A percentile compares a stretch with the other conserved stretches of the same genome.
phyloP scores from a whole-genome alignment of 1,139 yeast genomes.

The Geotrichum cucujoidarum region DNA sequence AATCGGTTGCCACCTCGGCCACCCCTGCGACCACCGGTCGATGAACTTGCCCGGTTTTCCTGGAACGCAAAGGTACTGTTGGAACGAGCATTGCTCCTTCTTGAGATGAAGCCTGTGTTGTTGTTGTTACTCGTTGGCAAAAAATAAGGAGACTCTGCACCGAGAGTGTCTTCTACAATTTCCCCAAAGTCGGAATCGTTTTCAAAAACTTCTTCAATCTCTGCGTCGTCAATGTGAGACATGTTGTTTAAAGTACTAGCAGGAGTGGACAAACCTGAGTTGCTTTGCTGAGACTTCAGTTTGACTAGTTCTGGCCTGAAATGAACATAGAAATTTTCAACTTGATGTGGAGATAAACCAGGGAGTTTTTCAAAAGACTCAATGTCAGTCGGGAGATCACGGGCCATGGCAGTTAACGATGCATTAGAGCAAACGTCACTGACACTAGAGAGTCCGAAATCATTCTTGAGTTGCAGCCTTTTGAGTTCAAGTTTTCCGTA shows the following conservation, averaged over 20 bases:
- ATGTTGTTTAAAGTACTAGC: not conserved
- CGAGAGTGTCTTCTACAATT: not conserved
- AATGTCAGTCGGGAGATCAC: slow-evolving; percentile 15
- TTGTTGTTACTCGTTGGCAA: not conserved
- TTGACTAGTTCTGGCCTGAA: slow-evolving; percentile 21
- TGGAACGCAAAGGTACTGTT: slow-evolving; percentile 1
- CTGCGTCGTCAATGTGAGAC: not conserved
- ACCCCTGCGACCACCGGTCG: not conserved
- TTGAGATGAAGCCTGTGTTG: not conserved
- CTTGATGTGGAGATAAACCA: slow-evolving; percentile 20
- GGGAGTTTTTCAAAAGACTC: slow-evolving; percentile 18
- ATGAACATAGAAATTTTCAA: slow-evolving; percentile 15
- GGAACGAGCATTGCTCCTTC: not conserved
- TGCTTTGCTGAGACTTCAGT: slow-evolving; percentile 11
- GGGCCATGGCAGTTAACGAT: slow-evolving; percentile 22
- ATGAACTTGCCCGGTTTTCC: not conserved
- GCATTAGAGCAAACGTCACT: slow-evolving; percentile 23
- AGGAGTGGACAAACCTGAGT: not conserved
- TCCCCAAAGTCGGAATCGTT: not conserved
- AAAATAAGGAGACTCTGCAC: slow-evolving; percentile 2
- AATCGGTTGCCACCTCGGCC: not conserved
- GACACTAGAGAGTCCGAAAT: slow-evolving; percentile 9
- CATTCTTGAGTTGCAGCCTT: slow-evolving; percentile 16
- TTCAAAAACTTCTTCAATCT: not conserved
- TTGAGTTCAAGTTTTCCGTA: slow-evolving; percentile 20